Evolutionary conservation across 75 land plant genomes (phyloP), one percentile per base, ranked within the genome.

Genomic region (Adiantum capillusveneris): DNA sequence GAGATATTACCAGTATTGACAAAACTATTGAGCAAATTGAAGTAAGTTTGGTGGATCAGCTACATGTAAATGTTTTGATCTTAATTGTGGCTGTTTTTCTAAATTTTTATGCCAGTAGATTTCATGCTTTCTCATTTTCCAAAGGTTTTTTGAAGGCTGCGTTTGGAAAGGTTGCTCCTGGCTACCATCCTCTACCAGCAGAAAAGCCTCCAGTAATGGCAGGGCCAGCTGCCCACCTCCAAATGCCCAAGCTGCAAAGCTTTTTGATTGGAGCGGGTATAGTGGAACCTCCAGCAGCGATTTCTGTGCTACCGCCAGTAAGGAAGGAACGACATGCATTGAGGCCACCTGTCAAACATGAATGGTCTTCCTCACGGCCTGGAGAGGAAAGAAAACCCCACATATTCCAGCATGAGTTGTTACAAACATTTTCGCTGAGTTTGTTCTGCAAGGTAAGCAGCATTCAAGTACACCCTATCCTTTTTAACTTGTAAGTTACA

Each of bases 381-480:
- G 58, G 53, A 48, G 53, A 31, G 14, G 57, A 62, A 60, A 48
- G 65, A 0, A 72, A 82, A 52, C 97, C 99, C 29, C 76, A 75
- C 45, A 82, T 95, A 53, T 95, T 95, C 62, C 97, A 95, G 77
- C 99, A 95, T 74, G 99, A 95, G 64, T 73, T 95, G 72, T 84
- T 95, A 51, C 99, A 90, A 44, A 87, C 84, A 59, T 95, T 95
- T 65, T 84, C 93, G 49, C 65, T 95, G 36, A 91, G 87, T 64
- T 82, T 95, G 72, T 95, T 95, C 58, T 86, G 92, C 74, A 95
- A 95, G 97, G 99, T 95, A 68, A 24, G 31, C 16, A 31, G 6
- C 57, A 9, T n/a, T n/a, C 60, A 25, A 25, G 54, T 53, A 20
- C 17, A 45, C 39, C 31, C 19, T 52, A 11, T 53, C 11, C 49